phyloP scores from a whole-genome alignment of 2,329 filamentous ascomycete species.

The Penicillium sp. region DNA sequence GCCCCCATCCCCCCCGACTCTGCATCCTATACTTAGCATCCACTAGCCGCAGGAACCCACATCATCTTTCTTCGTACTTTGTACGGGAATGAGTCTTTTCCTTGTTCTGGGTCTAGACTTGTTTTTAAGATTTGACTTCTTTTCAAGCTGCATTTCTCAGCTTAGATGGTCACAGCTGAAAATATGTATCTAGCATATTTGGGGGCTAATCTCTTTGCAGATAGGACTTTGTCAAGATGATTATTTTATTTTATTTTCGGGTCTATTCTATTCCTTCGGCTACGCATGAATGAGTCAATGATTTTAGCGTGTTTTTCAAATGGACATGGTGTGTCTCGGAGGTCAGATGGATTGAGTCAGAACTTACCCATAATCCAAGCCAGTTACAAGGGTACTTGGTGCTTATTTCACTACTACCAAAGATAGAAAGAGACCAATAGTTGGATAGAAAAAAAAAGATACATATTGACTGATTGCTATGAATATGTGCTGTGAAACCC shows the following conservation, averaged over 20 bases:
- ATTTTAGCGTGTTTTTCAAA: not conserved
- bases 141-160: not conserved
- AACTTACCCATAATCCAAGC: not conserved
- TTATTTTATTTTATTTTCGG: not conserved
- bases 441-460: not conserved
- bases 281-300: not conserved
- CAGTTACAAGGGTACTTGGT: not conserved
- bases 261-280: not conserved
- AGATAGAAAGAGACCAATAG: not conserved
- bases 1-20: not conserved
- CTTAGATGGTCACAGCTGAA: not conserved
- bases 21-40: slow-evolving; percentile 10
- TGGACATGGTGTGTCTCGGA: not conserved
- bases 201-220: not conserved
- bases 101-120: not conserved
- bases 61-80: not conserved
- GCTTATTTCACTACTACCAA: not conserved
- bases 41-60: not conserved
- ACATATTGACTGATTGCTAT: slow-evolving; percentile 19
- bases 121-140: not conserved
- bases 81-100: not conserved
- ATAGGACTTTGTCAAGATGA: too few species aligned
- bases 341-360: not conserved
- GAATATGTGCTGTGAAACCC: slow-evolving; percentile 21
- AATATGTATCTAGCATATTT: not conserved